Evolutionary conservation across 495 filamentous ascomycete species (phyloP).

Genomic region (Penicillium cataractarum): DNA sequence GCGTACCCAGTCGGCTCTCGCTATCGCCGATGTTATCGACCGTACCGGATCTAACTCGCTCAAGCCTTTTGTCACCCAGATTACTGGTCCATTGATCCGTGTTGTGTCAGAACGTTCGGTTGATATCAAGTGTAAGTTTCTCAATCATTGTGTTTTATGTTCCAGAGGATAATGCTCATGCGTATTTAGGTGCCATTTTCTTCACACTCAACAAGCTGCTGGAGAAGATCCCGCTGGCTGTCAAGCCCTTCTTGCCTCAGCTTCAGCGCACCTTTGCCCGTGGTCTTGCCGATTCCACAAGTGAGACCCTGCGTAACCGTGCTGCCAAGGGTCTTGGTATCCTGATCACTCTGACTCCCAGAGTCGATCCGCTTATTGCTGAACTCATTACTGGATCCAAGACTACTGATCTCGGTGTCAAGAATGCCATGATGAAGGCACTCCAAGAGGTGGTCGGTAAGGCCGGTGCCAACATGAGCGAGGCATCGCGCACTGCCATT

Average conservation of each 20-base stretch:
- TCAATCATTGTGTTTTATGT: background rate
- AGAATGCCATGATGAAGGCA: conserved; percentile 96
- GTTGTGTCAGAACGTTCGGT: conserved; percentile 94
- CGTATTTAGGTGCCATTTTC: conserved; percentile 74
- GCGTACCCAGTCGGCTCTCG: conserved; percentile 86
- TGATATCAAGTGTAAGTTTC: conserved; percentile 74
- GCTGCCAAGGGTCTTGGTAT: conserved; percentile 97
- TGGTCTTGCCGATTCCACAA: conserved; percentile 89
- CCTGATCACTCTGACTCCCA: conserved; percentile 91
- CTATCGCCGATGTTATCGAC: conserved; percentile 94
- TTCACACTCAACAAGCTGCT: conserved; percentile 92
- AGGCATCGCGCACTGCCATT: conserved; percentile 78
- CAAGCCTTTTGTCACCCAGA: conserved; percentile 93
- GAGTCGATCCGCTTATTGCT: conserved; percentile 87
- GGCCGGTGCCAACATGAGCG: conserved; percentile 91
- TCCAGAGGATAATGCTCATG: conserved; percentile 12
- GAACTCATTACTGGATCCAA: conserved; percentile 94
- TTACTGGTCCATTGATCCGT: conserved; percentile 95
- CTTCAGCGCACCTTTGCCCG: conserved; percentile 96
- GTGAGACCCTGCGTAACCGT: conserved; percentile 81
- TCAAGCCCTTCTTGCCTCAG: conserved; percentile 97
- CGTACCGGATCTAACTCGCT: conserved; percentile 80
- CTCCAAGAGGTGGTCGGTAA: conserved; percentile 95
- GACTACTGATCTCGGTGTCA: conserved; percentile 84
- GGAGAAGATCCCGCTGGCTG: conserved; percentile 92